Evolutionary conservation across 2,329 filamentous ascomycete genomes (phyloP).

Genomic region (Botrytis sinoallii): DNA sequence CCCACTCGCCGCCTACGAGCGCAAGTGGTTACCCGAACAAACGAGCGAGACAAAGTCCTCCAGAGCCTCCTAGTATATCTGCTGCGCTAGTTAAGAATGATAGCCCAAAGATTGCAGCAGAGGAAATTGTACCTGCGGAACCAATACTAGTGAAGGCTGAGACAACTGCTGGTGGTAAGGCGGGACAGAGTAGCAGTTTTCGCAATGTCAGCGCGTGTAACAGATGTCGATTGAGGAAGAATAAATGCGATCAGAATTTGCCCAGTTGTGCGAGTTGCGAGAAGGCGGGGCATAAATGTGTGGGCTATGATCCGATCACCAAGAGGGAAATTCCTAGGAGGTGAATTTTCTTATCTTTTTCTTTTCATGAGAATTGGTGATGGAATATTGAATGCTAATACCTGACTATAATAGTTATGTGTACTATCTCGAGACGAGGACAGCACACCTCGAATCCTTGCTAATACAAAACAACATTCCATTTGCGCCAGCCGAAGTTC

Average conservation of each 20-base stretch:
- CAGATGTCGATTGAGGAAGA: constrained; percentile 86
- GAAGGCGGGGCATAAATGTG: constrained; percentile 87
- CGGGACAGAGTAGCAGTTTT: constrained; percentile 63
- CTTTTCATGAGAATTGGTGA: neutral
- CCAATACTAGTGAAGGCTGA: constrained; percentile 20
- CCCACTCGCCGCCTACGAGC: constrained; percentile 49
- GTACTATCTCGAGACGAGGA: constrained; percentile 85
- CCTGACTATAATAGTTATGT: constrained; percentile 64
- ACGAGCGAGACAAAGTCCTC: constrained; percentile 54
- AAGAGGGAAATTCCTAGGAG: constrained; percentile 90
- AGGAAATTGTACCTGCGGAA: constrained; percentile 28
- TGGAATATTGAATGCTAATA: constrained; percentile 5
- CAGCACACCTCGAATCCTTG: constrained; percentile 77
- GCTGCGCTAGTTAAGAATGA: constrained; percentile 29
- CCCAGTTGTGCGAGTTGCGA: constrained; percentile 89
- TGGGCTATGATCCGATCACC: constrained; percentile 94
- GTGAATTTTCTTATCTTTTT: constrained; percentile 37
- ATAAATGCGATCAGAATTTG: constrained; percentile 88
- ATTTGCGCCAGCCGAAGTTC: constrained; percentile 67
- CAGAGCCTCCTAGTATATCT: constrained; percentile 37
- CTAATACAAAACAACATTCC: constrained; percentile 66
- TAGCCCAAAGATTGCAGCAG: constrained; percentile 27
- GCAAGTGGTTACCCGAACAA: constrained; percentile 49
- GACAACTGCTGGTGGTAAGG: constrained; percentile 23
- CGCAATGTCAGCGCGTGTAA: constrained; percentile 94